Evolutionary conservation across 2,329 filamentous ascomycete genomes (phyloP), one percentile per base, ranked within the genome.

Genomic region (Microdochium nivale): DNA sequence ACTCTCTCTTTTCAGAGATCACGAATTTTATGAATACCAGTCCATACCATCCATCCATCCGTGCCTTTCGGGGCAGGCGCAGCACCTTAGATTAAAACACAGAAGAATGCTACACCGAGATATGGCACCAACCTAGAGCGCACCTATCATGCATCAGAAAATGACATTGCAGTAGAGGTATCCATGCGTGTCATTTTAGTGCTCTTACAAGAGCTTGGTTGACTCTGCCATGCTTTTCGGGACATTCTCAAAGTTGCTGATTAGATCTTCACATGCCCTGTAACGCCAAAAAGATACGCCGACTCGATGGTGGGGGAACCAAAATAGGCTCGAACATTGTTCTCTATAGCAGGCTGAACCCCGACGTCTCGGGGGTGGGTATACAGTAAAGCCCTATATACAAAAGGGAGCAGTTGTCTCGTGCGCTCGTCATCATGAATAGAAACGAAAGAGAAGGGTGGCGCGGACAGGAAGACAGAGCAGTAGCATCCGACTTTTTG

Each of bases 371-470:
- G 14, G 40, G 16, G 19, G 23, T 44, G 40, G 40, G 40, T 44
- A 44, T 52, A 55, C 35, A 43, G 23, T 32, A 32, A 51, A 21
- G 27, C 27, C 24, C 13, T 43, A 32, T 37, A 32, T 46, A 32
- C 44, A 25, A 37, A 49, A 35, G 40, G n/a, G 21, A 44, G 19
- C 40, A 44, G 40, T 5, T 51, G 16, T 47, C 37, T 51, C 37
- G 47, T 25, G 35, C n/a, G 35, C 10, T 30, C 35, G 35, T 21
- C 25, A 37, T 51, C 25, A 21, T 51, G 16, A 43, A 14, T 25
- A 7, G 19, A 8, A 40, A 30, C 5, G 11, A 11, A 30, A 30
- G 11, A 30, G 27, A 30, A 30, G 27, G 27, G 5, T 30, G 27
- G 5, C 27, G 27, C n/a, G n/a, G n/a, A n/a, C n/a, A 30, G 5